These are phyloP conservation scores for Torulaspora indica DNA, from an alignment of 805 yeast species.

Conservation along the genomic window DNA sequence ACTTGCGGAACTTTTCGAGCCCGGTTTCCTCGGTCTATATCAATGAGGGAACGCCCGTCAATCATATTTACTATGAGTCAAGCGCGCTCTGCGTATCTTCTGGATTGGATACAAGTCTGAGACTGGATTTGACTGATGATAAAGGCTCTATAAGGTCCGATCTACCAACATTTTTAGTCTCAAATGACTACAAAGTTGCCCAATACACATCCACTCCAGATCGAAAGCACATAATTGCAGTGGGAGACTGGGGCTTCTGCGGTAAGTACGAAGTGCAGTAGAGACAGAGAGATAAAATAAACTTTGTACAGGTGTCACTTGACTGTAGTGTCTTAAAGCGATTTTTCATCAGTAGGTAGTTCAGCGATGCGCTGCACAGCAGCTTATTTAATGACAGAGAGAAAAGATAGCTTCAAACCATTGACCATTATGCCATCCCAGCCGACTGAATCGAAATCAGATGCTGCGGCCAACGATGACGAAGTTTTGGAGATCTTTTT, in stretches of 20 bases:
- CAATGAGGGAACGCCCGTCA: constrained; percentile 22
- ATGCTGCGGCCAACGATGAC: constrained; percentile 17
- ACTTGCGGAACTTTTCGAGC: constrained; percentile 28
- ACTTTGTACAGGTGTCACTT: background rate
- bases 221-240: constrained; percentile 14
- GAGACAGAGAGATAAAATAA: background rate
- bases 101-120: constrained; percentile 30
- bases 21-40: constrained; percentile 15
- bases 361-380: background rate
- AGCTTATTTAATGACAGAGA: background rate
- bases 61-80: constrained; percentile 17
- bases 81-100: constrained; percentile 34
- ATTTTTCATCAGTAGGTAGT: background rate
- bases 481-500: constrained; percentile 62
- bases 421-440: background rate
- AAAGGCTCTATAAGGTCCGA: background rate
- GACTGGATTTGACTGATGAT: constrained; percentile 5
- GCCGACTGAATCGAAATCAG: background rate
- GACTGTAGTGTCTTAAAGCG: background rate
- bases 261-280: constrained; percentile 10
- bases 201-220: constrained; percentile 12
- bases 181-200: constrained; percentile 20
- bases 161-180: constrained; percentile 21
- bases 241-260: constrained; percentile 23
- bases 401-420: background rate